A percentile compares a stretch with the other conserved stretches of the same genome.
Evolutionary conservation across 2,329 filamentous ascomycete genomes (phyloP).

Genomic region (Scolecobasidium constrictum): DNA sequence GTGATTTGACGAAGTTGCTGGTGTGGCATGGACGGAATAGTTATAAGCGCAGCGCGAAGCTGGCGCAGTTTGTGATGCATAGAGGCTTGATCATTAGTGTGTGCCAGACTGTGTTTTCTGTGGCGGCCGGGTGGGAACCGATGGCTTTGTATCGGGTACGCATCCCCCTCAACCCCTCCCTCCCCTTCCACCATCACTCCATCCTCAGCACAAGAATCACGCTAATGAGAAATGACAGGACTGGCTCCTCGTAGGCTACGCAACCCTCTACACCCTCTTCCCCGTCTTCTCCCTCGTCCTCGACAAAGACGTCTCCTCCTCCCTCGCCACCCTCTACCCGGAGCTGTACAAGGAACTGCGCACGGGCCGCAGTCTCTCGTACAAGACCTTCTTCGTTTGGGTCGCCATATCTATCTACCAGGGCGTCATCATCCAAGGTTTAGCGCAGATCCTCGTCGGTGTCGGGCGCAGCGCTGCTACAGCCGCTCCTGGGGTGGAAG

Average conservation of each 20-base stretch:
- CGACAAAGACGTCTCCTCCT: conserved; percentile 90
- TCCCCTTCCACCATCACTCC: conserved; percentile 13
- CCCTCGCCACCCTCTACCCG: conserved; percentile 86
- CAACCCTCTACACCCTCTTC: conserved; percentile 86
- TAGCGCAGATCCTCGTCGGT: conserved; percentile 77
- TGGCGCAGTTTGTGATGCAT: conserved; percentile 97
- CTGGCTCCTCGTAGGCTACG: conserved; percentile 94
- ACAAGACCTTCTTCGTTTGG: conserved; percentile 95
- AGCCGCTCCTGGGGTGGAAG: neutral
- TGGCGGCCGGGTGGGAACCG: conserved; percentile 84
- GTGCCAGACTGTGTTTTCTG: conserved; percentile 95
- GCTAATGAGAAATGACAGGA: conserved; percentile 40
- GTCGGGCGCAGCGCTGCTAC: conserved; percentile 37
- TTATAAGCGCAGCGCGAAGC: conserved; percentile 91
- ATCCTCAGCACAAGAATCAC: neutral
- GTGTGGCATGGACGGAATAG: conserved; percentile 98
- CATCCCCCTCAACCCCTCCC: conserved; percentile 10
- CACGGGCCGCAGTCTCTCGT: conserved; percentile 72
- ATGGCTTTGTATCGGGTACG: conserved; percentile 75
- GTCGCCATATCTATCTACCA: conserved; percentile 92
- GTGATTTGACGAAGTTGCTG: conserved; percentile 88
- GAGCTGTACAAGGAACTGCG: conserved; percentile 98
- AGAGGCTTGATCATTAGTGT: conserved; percentile 90
- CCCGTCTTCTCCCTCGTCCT: conserved; percentile 90
- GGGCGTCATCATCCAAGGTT: conserved; percentile 88